Base-by-base conservation (phyloP, 257 asterid species). In the Rauvolfia tetraphylla region DNA sequence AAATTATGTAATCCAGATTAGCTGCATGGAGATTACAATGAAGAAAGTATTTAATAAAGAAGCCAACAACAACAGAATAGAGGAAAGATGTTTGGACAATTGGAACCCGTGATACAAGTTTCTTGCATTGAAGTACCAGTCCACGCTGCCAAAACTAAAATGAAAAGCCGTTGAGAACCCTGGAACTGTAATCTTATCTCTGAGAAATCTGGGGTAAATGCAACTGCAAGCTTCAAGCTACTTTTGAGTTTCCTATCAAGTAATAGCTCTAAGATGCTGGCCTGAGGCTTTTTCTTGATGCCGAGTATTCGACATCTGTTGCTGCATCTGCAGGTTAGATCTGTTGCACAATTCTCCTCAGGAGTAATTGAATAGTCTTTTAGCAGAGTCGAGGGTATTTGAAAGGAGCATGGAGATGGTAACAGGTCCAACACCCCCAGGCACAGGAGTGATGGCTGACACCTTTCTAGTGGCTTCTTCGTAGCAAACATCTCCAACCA, bases 381-480 rank as follows among this genome's bases (percentile, higher is more conserved):
- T 74, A 72, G 82, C 80, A 73, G 85, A 74, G 42, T 68, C 82
- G 22, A 77, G 69, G 15, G 82, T 81, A 58, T 78, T 81, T 36
- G 79, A 70, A 14, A 81, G 85, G 57, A 78, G 80, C 83, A 82
- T 78, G 46, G 83, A 72, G 71, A 82, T 72, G 41, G 80, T 62
- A 51, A 75, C 54, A 22, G 82, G 85, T 53, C 82, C 85, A 61
- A 78, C 75, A 36, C 85, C 82, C 69, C 85, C 80, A 54, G 82
- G 85, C 48, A 82, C 85, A 8, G 80, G 80, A 46, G 80, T 82
- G 48, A 82, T 78, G 38, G 85, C 85, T 7, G 85, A 74, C 34
- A 62, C 80, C 78, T 68, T 79, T 20, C n/a, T 1, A 20, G 79
- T 29, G 3, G 75, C 83, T 76, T 79, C 79, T 25, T 82, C 34